phyloP scores from a whole-genome alignment of 495 filamentous ascomycete species.

The Aspergillus carlsbadensis region DNA sequence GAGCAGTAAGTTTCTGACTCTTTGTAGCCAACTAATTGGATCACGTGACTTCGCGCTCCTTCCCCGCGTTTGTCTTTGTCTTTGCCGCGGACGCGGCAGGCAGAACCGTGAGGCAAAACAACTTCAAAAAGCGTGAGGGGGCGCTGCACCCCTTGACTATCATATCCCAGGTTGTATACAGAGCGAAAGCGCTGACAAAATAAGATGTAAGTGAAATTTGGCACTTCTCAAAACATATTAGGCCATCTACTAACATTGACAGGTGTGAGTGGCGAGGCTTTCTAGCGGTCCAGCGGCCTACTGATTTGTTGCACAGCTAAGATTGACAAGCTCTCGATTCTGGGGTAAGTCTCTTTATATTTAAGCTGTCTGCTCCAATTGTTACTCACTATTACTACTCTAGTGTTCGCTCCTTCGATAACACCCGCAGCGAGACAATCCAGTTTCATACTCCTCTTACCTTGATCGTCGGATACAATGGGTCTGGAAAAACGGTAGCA shows the following conservation, averaged over 20 bases:
- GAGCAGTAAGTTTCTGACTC: too few species aligned
- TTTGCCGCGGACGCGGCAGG: constrained; percentile 4
- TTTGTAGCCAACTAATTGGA: neutral
- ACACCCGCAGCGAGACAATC: constrained; percentile 73
- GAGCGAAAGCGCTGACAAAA: neutral
- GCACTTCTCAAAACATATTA: neutral
- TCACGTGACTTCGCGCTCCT: constrained; percentile 36
- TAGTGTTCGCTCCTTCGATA: constrained; percentile 91
- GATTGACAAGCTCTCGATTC: constrained; percentile 86
- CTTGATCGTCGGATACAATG: constrained; percentile 94
- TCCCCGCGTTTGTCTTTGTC: constrained; percentile 27
- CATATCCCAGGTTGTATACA: neutral
- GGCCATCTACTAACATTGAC: neutral
- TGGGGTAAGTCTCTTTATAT: constrained; percentile 54
- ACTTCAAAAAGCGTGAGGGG: neutral
- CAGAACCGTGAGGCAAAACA: neutral
- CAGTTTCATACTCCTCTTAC: constrained; percentile 88
- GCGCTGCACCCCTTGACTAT: neutral
- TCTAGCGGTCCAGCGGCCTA: neutral
- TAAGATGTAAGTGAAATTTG: constrained; percentile 1
- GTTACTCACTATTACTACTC: constrained; percentile 4
- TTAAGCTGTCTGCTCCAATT: neutral
- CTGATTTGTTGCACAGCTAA: constrained; percentile 47
- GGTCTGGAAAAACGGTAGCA: constrained; percentile 87
- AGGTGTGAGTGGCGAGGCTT: constrained; percentile 5